Percentiles rank a stretch among this genome's conserved stretches.
Evolutionary conservation across 805 yeast species (phyloP).

Genomic region (Hagleromyces aurorensis): DNA sequence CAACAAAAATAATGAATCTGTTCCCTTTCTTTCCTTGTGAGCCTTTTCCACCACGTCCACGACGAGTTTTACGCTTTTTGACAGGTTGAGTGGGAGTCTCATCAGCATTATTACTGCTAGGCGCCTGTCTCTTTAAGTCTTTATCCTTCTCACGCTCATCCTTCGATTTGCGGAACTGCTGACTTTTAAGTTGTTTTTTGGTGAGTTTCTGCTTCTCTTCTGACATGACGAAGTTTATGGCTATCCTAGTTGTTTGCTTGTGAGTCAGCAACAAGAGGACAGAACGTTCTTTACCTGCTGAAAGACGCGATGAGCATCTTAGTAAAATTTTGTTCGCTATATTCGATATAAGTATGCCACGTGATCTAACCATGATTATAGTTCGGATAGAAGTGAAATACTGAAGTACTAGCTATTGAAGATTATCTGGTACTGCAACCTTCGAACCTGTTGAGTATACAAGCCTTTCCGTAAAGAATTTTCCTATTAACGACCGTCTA

Average conservation of each 20-base stretch:
- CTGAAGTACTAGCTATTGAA: too few species aligned
- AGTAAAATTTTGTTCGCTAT: too few species aligned
- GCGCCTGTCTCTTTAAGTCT: conserved; percentile 20
- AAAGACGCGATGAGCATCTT: too few species aligned
- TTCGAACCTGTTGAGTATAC: neutral
- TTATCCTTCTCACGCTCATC: conserved; percentile 24
- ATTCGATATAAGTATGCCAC: too few species aligned
- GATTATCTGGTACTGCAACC: too few species aligned
- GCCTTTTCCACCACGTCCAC: conserved; percentile 68
- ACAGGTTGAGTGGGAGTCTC: conserved; percentile 33
- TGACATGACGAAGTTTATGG: conserved; percentile 3
- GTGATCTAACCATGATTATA: too few species aligned
- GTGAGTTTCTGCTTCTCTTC: conserved; percentile 28
- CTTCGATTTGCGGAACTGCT: conserved; percentile 29
- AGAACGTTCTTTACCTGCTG: too few species aligned
- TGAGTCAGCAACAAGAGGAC: too few species aligned
- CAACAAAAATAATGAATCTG: conserved; percentile 79
- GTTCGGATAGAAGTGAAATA: too few species aligned
- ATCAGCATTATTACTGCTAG: conserved; percentile 18
- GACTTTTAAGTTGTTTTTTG: conserved; percentile 31
- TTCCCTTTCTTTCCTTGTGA: conserved; percentile 38
- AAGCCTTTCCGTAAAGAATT: conserved; percentile 1
- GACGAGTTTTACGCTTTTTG: conserved; percentile 68
- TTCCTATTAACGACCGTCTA: conserved; percentile 4
- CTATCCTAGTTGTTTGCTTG: too few species aligned